Percentiles rank a stretch among this genome's conserved stretches.
phyloP scores from a whole-genome alignment of 495 filamentous ascomycete genomes.

The Elaphomyces granulatus region DNA sequence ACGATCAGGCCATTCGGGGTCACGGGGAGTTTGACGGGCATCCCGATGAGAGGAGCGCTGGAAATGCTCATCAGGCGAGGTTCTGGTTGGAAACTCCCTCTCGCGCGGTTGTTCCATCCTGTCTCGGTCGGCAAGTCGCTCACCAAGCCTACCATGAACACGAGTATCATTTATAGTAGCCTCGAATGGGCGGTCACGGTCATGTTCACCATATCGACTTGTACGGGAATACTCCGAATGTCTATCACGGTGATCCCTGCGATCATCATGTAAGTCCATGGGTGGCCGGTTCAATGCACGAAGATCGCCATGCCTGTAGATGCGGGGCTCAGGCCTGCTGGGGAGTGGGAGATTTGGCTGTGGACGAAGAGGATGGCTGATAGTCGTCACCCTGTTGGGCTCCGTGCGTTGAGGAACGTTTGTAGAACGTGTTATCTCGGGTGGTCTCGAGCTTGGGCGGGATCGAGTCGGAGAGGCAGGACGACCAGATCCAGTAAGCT shows the following conservation, averaged over 20 bases:
- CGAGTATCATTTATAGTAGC: conserved; percentile 14
- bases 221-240: conserved; percentile 24
- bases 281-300: too few species aligned
- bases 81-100: conserved; percentile 21
- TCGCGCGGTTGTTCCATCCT: conserved; percentile 9
- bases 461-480: conserved; percentile 14
- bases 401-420: conserved; percentile 27
- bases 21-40: conserved; percentile 15
- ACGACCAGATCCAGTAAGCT: conserved; percentile 5
- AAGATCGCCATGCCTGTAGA: conserved; percentile 16
- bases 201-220: conserved; percentile 23
- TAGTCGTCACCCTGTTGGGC: conserved; percentile 14
- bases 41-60: conserved; percentile 26
- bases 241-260: conserved; percentile 27
- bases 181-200: conserved; percentile 25
- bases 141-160: conserved; percentile 18
- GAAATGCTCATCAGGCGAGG: conserved; percentile 28
- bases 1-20: conserved; percentile 27
- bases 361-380: conserved; percentile 13
- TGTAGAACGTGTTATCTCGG: conserved; percentile 17
- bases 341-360: conserved; percentile 23
- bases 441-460: conserved; percentile 14
- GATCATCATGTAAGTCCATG: conserved; percentile 26
- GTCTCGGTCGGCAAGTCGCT: conserved; percentile 8
- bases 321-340: conserved; percentile 10